Base-by-base conservation (phyloP, 192 early-diverging fungal species). In the Coemansia pectinata region DNA sequence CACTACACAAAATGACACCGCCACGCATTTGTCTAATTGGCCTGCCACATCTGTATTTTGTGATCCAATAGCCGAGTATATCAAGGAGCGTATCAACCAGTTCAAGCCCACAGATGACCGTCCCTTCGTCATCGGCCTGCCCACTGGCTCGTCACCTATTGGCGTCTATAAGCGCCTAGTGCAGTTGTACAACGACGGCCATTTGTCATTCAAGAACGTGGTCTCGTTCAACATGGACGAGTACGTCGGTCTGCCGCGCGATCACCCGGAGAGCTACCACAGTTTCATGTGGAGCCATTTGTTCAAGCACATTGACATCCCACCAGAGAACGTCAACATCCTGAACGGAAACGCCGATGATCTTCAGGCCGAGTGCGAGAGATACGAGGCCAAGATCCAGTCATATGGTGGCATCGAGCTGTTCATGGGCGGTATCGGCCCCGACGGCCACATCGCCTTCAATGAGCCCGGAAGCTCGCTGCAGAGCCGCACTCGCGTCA, bases 191-290 rank as follows among this genome's bases (percentile, higher is more conserved):
- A 83, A 86, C 42, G 79, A 85, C 38, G 91, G 90, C 36, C 82
- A 85, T 53, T 74, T 94, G 45, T 89, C 89, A 36, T 94, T 94
- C 80, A 86, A 90, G 73, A 71, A 95, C 55, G 90, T 95, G 6
- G 88, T 95, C 48, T 91, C 91, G n/a, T 95, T 95, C 84, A 95
- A 95, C 79, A 95, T 95, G 93, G 93, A 94, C 73, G 92, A 94
- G 79, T 93, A 93, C 72, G 91, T 92, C 50, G 89, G 91, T 61
- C 77, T 95, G 50, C 91, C 92, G 38, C 87, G 89, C 82, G 88
- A 93, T 58, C 93, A 95, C 73, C 91, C 92, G 15, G 92, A 95
- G 83, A 91, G 90, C 53, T 95, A 95, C 81, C 93, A 93, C 83
- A 88, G 91, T 31, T 95, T 95, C 74, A 95, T 95, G 93, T 95